Conservation (phyloP, 345 rosid species). For the Hibiscus tridactylites region DNA sequence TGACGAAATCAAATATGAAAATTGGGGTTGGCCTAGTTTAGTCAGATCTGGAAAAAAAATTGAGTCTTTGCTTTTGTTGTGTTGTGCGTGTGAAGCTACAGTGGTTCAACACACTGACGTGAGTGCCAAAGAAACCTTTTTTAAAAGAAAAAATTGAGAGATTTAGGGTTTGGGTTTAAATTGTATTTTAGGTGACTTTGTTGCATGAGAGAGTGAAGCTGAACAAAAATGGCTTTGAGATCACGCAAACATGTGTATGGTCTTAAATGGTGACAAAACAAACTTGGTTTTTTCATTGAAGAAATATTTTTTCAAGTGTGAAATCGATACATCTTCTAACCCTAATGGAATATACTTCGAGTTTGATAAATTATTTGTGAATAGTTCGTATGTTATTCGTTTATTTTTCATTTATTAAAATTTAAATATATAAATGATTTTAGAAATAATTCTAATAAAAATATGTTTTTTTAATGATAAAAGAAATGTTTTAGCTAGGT, state of each 20-base stretch:
- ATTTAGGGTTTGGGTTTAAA: slow-evolving; percentile 36
- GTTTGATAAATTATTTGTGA: no score
- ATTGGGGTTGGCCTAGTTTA: slow-evolving; percentile 10
- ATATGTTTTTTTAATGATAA: no score
- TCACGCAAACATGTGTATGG: slow-evolving; percentile 28
- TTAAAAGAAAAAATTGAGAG: slow-evolving; percentile 5
- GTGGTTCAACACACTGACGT: slow-evolving; percentile 8
- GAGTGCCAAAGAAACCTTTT: neutral
- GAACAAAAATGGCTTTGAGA: slow-evolving; percentile 27
- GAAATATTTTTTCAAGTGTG: no score
- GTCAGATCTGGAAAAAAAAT: slow-evolving; percentile 29
- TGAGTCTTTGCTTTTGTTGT: slow-evolving; percentile 5
- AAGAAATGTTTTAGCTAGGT: no score
- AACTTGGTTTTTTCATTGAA: neutral
- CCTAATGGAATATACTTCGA: neutral
- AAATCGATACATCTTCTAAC: neutral
- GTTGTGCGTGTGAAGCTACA: neutral
- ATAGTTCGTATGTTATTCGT: no score
- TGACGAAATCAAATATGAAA: neutral
- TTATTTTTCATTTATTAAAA: no score
- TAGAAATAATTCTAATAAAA: no score
- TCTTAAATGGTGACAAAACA: slow-evolving; percentile 26
- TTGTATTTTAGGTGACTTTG: neutral
- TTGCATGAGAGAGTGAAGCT: slow-evolving; percentile 15
- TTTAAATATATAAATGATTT: no score